These are phyloP conservation scores for Diplodia corticola DNA, from an alignment of 2,329 filamentous ascomycete genomes.

Conservation along the genomic window DNA sequence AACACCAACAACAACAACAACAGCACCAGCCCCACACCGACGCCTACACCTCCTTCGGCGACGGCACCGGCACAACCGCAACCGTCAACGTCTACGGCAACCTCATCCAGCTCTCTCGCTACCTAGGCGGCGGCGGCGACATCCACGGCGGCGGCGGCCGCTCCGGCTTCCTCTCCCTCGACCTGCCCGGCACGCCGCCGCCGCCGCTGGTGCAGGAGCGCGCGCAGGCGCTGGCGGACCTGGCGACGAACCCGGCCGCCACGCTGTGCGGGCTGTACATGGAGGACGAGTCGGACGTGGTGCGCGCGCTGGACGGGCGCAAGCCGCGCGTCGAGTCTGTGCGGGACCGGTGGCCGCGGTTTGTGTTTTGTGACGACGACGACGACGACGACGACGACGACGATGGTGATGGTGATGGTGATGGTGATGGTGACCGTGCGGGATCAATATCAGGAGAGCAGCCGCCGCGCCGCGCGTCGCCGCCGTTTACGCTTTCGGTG, in stretches of 20 bases:
- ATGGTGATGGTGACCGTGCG: too few relatives aligned
- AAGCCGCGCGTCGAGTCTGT: neutral
- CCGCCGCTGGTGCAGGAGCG: neutral
- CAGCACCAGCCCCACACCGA: neutral
- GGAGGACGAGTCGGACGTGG: neutral
- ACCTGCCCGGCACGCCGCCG: neutral
- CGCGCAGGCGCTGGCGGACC: neutral
- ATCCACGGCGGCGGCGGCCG: neutral
- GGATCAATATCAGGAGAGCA: too few relatives aligned
- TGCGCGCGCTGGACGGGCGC: neutral
- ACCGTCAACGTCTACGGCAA: slow-evolving; percentile 9
- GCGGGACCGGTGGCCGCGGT: slow-evolving; percentile 12
- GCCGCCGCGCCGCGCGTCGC: too few relatives aligned
- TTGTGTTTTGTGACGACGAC: neutral
- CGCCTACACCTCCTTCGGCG: slow-evolving; percentile 6
- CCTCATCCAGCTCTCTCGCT: slow-evolving; percentile 12
- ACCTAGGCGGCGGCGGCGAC: neutral
- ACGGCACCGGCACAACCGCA: neutral
- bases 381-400: neutral
- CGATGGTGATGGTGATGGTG: neutral
- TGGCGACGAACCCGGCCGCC: neutral
- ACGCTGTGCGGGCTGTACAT: neutral
- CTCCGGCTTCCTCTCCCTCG: slow-evolving; percentile 3
- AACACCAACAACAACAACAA: neutral
- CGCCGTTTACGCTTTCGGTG: neutral